A percentile compares a stretch with the other conserved stretches of the same genome.
Conservation (phyloP, 2,329 filamentous ascomycete genomes). For the Tricladium varicosporioides region DNA sequence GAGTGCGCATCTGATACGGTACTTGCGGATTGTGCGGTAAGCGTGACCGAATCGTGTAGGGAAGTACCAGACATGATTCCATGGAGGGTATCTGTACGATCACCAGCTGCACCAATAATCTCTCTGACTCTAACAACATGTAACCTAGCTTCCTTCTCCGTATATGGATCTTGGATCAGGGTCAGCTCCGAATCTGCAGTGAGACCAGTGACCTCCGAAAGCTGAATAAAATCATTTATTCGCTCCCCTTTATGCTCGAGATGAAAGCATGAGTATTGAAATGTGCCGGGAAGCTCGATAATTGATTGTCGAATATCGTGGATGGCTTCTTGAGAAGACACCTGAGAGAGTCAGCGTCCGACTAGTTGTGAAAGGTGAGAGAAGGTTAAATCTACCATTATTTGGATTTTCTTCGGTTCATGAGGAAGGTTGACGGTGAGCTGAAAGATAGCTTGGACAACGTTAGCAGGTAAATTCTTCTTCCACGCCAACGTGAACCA, state of each 20-base stretch:
- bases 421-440: constrained; percentile 81
- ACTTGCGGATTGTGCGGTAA: constrained; percentile 34
- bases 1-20: constrained; percentile 47
- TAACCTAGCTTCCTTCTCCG: constrained; percentile 95
- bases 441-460: constrained; percentile 48
- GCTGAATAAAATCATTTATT: constrained; percentile 92
- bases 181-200: constrained; percentile 73
- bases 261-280: constrained; percentile 99
- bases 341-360: constrained; percentile 48
- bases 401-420: constrained; percentile 73
- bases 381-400: constrained; percentile 64
- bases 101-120: constrained; percentile 85
- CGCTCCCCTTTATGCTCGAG: constrained; percentile 85
- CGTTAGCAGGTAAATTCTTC: constrained; percentile 19
- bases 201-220: constrained; percentile 84
- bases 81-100: constrained; percentile 82
- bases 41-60: constrained; percentile 73
- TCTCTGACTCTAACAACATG: constrained; percentile 90
- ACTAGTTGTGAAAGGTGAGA: constrained; percentile 3
- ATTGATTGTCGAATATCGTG: constrained; percentile 97
- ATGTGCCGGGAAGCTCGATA: constrained; percentile 87
- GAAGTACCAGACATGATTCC: constrained; percentile 83
- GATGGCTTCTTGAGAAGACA: constrained; percentile 90
- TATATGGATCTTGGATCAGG: constrained; percentile 92
- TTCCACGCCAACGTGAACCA: not conserved